Conservation (phyloP, 1,284 basidiomycete species). For the Malassezia psittaci region DNA sequence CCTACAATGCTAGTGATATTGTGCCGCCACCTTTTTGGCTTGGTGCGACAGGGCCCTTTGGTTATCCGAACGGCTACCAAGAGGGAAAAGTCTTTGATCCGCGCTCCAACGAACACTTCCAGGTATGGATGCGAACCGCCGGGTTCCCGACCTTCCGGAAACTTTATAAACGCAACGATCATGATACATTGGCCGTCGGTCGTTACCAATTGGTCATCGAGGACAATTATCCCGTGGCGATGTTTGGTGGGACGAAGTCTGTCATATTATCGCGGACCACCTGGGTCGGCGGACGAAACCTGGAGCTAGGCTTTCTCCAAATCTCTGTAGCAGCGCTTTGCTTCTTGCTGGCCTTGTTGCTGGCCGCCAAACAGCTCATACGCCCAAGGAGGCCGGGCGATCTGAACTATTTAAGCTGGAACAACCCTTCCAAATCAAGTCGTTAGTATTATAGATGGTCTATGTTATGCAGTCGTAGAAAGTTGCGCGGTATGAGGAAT, state of each 20-base stretch:
- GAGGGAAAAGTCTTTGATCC: slow-evolving; percentile 63
- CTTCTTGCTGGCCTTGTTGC: slow-evolving; percentile 71
- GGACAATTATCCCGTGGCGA: slow-evolving; percentile 84
- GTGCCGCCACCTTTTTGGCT: slow-evolving; percentile 85
- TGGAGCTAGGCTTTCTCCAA: slow-evolving; percentile 94
- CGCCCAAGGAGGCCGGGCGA: slow-evolving; percentile 67
- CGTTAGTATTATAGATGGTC: neutral
- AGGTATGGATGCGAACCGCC: slow-evolving; percentile 99
- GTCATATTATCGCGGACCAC: slow-evolving; percentile 92
- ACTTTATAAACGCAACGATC: slow-evolving; percentile 82
- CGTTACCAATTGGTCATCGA: slow-evolving; percentile 66
- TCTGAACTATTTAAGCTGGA: slow-evolving; percentile 47
- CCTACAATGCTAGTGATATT: slow-evolving; percentile 54
- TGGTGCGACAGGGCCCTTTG: slow-evolving; percentile 21
- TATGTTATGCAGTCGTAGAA: neutral
- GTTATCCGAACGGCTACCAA: slow-evolving; percentile 67
- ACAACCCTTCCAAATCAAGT: slow-evolving; percentile 17
- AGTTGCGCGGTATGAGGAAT: neutral
- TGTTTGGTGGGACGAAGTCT: slow-evolving; percentile 89
- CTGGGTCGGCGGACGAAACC: slow-evolving; percentile 95
- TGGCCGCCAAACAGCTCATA: slow-evolving; percentile 82
- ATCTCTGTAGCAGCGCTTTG: slow-evolving; percentile 79
- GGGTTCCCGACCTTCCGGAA: slow-evolving; percentile 94
- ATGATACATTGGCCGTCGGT: slow-evolving; percentile 62
- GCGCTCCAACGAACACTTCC: slow-evolving; percentile 77